Conservation (phyloP, 2,329 filamentous ascomycete genomes). For the Triangularia setosa region DNA sequence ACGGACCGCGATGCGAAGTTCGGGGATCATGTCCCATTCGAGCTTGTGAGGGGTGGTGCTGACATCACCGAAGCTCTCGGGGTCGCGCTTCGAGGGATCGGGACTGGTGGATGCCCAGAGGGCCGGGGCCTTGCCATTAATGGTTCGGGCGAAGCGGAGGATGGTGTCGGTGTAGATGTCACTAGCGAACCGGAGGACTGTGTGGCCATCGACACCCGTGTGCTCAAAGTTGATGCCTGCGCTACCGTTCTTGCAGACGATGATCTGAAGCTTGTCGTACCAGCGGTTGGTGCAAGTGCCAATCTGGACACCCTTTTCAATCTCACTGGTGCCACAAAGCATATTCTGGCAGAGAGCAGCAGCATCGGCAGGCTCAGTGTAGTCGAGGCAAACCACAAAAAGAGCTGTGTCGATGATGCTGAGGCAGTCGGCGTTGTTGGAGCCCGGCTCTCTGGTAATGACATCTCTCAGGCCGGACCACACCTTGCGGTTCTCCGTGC, state of each 20-base stretch:
- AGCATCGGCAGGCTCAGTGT: constrained; percentile 76
- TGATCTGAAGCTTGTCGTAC: constrained; percentile 99
- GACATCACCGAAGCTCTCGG: constrained; percentile 86
- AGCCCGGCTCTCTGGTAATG: constrained; percentile 76
- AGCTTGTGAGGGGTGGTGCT: constrained; percentile 92
- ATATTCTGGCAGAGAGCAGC: constrained; percentile 95
- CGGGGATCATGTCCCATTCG: constrained; percentile 95
- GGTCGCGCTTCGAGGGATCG: constrained; percentile 88
- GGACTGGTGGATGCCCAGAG: constrained; percentile 89
- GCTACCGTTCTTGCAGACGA: constrained; percentile 97
- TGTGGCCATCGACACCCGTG: constrained; percentile 95
- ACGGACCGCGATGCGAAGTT: constrained; percentile 83
- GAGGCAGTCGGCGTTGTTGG: constrained; percentile 95
- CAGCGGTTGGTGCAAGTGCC: constrained; percentile 97
- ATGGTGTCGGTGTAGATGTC: constrained; percentile 98
- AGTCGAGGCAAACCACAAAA: constrained; percentile 89
- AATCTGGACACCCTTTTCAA: constrained; percentile 90
- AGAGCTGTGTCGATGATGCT: constrained; percentile 91
- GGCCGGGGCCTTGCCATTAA: constrained; percentile 88
- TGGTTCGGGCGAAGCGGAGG: constrained; percentile 86
- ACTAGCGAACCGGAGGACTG: constrained; percentile 90
- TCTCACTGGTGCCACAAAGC: constrained; percentile 90
- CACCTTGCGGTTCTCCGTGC: constrained; percentile 91
- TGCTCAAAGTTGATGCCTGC: constrained; percentile 99
- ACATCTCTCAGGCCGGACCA: constrained; percentile 92